phyloP scores from a whole-genome alignment of 495 filamentous ascomycete genomes.

The Tricharina praecox region DNA sequence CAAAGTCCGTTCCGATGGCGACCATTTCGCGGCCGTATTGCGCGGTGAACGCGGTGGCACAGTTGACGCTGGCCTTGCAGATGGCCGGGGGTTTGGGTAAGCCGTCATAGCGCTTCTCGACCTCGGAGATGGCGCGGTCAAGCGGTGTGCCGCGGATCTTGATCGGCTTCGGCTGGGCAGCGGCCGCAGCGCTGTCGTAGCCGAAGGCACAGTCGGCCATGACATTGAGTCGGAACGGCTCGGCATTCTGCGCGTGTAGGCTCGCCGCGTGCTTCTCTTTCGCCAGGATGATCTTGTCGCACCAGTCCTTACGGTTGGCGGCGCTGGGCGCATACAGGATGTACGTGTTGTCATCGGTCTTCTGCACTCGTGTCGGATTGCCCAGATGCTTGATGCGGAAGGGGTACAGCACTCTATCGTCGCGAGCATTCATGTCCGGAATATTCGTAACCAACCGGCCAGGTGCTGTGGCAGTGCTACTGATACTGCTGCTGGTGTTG shows the following conservation, averaged over 20 bases:
- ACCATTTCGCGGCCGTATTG: constrained; percentile 72
- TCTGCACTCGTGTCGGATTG: constrained; percentile 39
- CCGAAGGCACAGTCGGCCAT: constrained; percentile 85
- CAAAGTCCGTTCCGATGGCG: constrained; percentile 87
- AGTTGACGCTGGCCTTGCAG: constrained; percentile 73
- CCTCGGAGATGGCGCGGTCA: constrained; percentile 74
- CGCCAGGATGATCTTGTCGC: constrained; percentile 77
- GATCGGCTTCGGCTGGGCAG: constrained; percentile 37
- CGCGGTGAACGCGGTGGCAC: constrained; percentile 71
- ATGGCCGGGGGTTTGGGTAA: constrained; percentile 52
- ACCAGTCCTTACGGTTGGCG: constrained; percentile 70
- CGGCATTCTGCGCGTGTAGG: constrained; percentile 79
- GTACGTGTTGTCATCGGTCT: constrained; percentile 38
- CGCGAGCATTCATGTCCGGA: constrained; percentile 40
- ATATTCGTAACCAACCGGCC: constrained; percentile 20
- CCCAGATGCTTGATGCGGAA: constrained; percentile 97
- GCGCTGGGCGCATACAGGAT: constrained; percentile 67
- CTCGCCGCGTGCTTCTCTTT: constrained; percentile 84
- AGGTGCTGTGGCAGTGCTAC: constrained; percentile 15
- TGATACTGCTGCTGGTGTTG: constrained; percentile 34
- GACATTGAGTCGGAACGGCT: constrained; percentile 83
- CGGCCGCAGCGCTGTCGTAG: constrained; percentile 48
- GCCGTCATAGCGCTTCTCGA: constrained; percentile 55
- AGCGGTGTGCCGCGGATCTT: constrained; percentile 77
- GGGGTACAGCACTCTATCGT: constrained; percentile 76